Percentiles rank a stretch among this genome's conserved stretches.
phyloP scores from a whole-genome alignment of 345 rosid genomes.

The Tarenaya hassleriana region DNA sequence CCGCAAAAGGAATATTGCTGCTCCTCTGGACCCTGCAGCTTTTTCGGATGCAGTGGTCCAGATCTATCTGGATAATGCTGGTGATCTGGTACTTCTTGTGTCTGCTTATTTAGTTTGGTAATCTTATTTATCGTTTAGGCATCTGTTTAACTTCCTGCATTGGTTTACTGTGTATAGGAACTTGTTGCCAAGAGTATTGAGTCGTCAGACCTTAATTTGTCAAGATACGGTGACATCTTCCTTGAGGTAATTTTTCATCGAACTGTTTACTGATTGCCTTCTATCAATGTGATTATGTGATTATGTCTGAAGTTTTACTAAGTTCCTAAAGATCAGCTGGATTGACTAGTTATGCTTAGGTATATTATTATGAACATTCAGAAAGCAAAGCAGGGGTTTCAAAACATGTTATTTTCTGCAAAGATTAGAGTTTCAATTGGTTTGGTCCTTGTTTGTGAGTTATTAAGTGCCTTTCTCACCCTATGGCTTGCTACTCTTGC shows the following conservation, averaged over 20 bases:
- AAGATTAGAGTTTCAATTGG: no score
- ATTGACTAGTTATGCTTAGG: not conserved
- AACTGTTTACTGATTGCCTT: not conserved
- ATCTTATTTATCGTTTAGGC: not conserved
- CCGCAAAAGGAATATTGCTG: slow-evolving; percentile 99
- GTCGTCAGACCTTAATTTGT: slow-evolving; percentile 81
- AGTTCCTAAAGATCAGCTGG: not conserved
- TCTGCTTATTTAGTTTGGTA: not conserved
- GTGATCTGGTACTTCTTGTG: slow-evolving; percentile 69
- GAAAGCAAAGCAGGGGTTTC: not conserved
- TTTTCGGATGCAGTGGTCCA: slow-evolving; percentile 97
- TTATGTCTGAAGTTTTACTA: not conserved
- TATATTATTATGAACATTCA: no score
- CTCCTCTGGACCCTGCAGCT: slow-evolving; percentile 96
- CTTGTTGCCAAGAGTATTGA: slow-evolving; percentile 81
- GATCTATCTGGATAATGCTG: slow-evolving; percentile 94
- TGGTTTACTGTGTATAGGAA: slow-evolving; percentile 44
- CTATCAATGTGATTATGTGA: not conserved
- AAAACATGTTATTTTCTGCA: no score
- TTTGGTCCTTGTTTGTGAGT: no score
- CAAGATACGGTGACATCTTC: slow-evolving; percentile 78
- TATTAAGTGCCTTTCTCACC: no score
- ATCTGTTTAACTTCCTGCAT: not conserved
- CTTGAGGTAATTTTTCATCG: slow-evolving; percentile 34
- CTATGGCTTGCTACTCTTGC: no score